Evolutionary conservation across 2,329 filamentous ascomycete species (phyloP), one percentile per base, ranked within the genome.

Genomic region (Remersonia thermophila): DNA sequence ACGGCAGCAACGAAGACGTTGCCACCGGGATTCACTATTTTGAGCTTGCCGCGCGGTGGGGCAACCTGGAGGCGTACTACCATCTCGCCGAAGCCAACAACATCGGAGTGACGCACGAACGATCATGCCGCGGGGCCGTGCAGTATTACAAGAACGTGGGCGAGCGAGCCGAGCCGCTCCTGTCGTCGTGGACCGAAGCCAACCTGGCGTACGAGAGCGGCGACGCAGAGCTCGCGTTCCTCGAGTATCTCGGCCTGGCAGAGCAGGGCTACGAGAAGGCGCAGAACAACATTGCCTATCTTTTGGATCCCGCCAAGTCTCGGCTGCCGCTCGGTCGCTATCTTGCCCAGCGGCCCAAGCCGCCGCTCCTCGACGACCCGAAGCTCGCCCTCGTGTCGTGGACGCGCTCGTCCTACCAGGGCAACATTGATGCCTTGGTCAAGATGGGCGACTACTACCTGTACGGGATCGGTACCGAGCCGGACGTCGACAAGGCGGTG

Each of bases 401-500:
- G 84, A 95, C 89, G 1, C 77, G 91, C 26, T 95, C 89, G 8
- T 86, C 91, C 2, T 83, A 85, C 47, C 93, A 98, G 55, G 73
- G 79, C 32, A 98, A 98, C 47, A 80, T 93, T 31, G 91, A 98
- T 59, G 83, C 87, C 0, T 69, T 94, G 44, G 83, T 98, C 46
- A 98, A 98, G 62, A 94, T 96, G 82, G 91, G 91, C 27, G 93
- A 98, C 60, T 96, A 96, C 59, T 96, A 98, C 57, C 77, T 93
- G 23, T 62, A 74, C 38, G 91, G 91, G 6, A 72, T 87, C 16
- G 89, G 89, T 3, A 73, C 81, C 1, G 63, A 73, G 7, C 51
- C 65, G 0, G 82, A 93, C 46, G 63, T 82, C 13, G 79, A 87
- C 49, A 94, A 94, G 57, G 93, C 93, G 5, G 86, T 87, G 0